Base-by-base conservation (phyloP, 139 green algal species). In the Ettlia oleoabundans region DNA sequence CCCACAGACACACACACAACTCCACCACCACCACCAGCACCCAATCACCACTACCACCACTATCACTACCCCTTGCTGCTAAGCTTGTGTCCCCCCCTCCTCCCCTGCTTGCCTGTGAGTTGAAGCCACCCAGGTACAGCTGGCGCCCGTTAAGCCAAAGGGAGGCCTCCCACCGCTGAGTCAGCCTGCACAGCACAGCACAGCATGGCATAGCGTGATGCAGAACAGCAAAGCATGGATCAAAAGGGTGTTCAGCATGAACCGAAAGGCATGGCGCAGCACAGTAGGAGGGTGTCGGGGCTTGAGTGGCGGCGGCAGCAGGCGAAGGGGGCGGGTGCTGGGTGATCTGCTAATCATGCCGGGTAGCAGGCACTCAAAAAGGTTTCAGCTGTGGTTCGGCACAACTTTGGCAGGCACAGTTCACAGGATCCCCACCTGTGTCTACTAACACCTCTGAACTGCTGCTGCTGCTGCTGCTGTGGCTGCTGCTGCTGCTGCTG, bases 51-150 rank as follows among this genome's bases (percentile, higher is more conserved):
- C n/a, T n/a, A n/a, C n/a, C n/a, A n/a, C n/a, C n/a, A n/a, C n/a
- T n/a, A n/a, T n/a, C n/a, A n/a, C n/a, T n/a, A n/a, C n/a, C n/a
- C n/a, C n/a, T n/a, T n/a, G n/a, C n/a, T n/a, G n/a, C n/a, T n/a
- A n/a, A n/a, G n/a, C n/a, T n/a, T n/a, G n/a, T n/a, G n/a, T n/a
- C n/a, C n/a, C n/a, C n/a, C n/a, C n/a, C 47, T 58, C 13, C 47
- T 58, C 13, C 47, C 10, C 47, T 58, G 47, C 72, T 13, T 38
- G 38, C 75, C 75, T 83, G 80, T 8, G 41, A 82, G 71, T 91
- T 64, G 61, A 93, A 92, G n/a, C 90, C 88, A 35, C 91, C 91
- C 63, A 94, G 85, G 82, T 94, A 94, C 40, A 94, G 69, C 84
- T 94, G 91, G 24, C 83, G 78, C 2, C 86, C 82, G 35, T 80